Evolutionary conservation across 257 asterid species (phyloP).

Genomic region (Leonotis leonurus): DNA sequence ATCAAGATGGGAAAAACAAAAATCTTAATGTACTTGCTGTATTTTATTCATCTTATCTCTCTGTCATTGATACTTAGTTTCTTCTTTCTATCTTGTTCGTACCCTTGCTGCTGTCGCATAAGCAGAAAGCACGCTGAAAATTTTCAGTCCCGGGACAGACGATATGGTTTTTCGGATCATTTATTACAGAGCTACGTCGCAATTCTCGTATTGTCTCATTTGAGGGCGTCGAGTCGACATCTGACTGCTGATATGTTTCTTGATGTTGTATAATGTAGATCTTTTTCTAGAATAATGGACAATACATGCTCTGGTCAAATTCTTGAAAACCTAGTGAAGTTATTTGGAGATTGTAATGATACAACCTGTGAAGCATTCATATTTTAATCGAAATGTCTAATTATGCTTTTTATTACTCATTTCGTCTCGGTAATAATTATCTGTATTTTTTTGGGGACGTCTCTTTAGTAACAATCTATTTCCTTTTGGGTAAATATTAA

Average conservation of each 20-base stretch:
- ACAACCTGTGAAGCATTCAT: slow-evolving; percentile 4
- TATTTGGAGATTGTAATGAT: background rate
- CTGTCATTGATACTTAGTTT: background rate
- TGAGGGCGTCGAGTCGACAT: background rate
- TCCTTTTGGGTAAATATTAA: too few relatives aligned
- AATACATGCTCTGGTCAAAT: background rate
- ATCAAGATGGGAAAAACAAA: background rate
- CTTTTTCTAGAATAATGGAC: background rate
- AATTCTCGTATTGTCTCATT: slow-evolving; percentile 7
- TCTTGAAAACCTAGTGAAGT: slow-evolving; percentile 9
- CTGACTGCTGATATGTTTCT: background rate
- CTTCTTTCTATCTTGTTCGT: background rate
- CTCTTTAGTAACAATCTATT: too few relatives aligned
- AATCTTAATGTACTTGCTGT: background rate
- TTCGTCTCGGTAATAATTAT: too few relatives aligned
- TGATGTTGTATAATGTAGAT: slow-evolving; percentile 18
- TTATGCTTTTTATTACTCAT: background rate
- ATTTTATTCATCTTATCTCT: background rate
- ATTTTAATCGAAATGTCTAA: slow-evolving; percentile 2
- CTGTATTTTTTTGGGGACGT: too few relatives aligned
- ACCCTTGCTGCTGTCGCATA: background rate
- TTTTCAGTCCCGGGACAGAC: background rate
- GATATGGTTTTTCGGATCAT: background rate
- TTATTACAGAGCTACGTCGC: slow-evolving; percentile 10
- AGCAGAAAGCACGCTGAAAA: background rate